Evolutionary conservation across 176 grass and related monocot species (phyloP), one percentile per base, ranked within the genome.

Genomic region (Neostapfia colusana): DNA sequence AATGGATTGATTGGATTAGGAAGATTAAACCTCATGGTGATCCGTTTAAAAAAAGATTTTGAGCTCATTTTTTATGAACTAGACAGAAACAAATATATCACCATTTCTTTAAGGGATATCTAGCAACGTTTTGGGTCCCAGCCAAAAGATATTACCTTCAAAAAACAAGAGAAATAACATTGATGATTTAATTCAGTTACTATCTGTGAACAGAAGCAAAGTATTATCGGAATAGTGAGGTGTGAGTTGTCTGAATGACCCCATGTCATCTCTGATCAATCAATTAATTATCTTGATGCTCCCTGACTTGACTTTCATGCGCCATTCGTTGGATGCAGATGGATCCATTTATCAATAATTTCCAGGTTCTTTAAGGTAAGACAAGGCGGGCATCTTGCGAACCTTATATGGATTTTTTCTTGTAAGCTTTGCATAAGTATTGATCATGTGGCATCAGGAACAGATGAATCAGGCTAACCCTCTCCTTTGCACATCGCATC

Each of bases 141-240:
- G 15, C 13, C 76, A 53, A 64, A 34, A 51, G 4, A 46, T 42
- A 38, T 70, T 36, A 15, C 51, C 9, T 37, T 54, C 5, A 31
- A 53, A 70, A 54, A 64, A 12, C 44, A 26, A 55, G 23, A 54
- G 20, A 40, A 46, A 28, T 21, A 59, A 7, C 10, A 24, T 71
- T 18, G 1, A 23, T 72, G 13, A 9, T 3, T 5, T 49, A 41
- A 2, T 86, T 55, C 28, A 49, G 42, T 73, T 87, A 73, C 61
- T 68, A 68, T 53, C 49, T 83, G 18, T 79, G 50, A 83, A 88
- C 36, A 41, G 51, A 78, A 63, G 74, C 69, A 74, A 26, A 54
- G n/a, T 53, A 50, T 67, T 61, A 43, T 15, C 23, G 14, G 15
- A 79, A 68, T 87, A 42, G 73, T 60, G 48, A 48, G 14, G 15